phyloP scores from a whole-genome alignment of 2,329 filamentous ascomycete genomes.

The Aspergillus hiratsukae region DNA sequence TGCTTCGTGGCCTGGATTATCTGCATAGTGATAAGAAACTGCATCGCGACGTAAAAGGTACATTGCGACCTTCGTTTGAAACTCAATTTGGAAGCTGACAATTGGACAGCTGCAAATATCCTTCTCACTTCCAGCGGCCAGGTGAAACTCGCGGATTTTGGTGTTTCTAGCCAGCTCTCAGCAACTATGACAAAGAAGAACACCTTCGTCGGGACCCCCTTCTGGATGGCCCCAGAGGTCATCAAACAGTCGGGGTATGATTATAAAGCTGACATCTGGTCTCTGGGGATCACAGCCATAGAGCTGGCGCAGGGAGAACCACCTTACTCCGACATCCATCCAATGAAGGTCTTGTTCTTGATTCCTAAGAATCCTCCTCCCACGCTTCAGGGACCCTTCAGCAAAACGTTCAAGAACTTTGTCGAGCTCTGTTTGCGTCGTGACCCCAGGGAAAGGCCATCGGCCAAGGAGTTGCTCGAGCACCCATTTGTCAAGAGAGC shows the following conservation, averaged over 20 bases:
- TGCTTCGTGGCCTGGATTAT: slow-evolving; percentile 87
- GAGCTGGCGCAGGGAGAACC: slow-evolving; percentile 90
- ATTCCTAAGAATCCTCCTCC: slow-evolving; percentile 94
- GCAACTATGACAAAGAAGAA: slow-evolving; percentile 99
- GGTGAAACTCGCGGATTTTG: slow-evolving; percentile 96
- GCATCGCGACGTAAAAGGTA: slow-evolving; percentile 93
- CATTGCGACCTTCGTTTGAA: neutral
- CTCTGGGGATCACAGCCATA: slow-evolving; percentile 86
- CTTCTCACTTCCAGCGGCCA: slow-evolving; percentile 85
- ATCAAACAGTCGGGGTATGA: slow-evolving; percentile 98
- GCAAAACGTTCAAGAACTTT: slow-evolving; percentile 78
- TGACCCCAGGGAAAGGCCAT: slow-evolving; percentile 83
- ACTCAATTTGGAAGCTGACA: slow-evolving; percentile 11
- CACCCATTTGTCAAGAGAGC: slow-evolving; percentile 87
- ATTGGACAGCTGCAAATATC: slow-evolving; percentile 76
- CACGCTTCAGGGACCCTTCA: slow-evolving; percentile 73
- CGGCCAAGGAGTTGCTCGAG: slow-evolving; percentile 78
- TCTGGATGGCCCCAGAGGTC: slow-evolving; percentile 99
- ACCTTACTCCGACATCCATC: slow-evolving; percentile 92
- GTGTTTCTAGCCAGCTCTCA: slow-evolving; percentile 90
- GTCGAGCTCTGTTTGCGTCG: slow-evolving; percentile 78
- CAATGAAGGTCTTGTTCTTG: slow-evolving; percentile 95
- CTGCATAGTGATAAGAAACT: slow-evolving; percentile 93
- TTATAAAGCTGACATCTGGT: slow-evolving; percentile 98
- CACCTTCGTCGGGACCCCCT: slow-evolving; percentile 95